These are phyloP conservation scores for Dendrocalamus latiflorus DNA, from an alignment of 202 grass and related monocot species.

Conservation along the genomic window DNA sequence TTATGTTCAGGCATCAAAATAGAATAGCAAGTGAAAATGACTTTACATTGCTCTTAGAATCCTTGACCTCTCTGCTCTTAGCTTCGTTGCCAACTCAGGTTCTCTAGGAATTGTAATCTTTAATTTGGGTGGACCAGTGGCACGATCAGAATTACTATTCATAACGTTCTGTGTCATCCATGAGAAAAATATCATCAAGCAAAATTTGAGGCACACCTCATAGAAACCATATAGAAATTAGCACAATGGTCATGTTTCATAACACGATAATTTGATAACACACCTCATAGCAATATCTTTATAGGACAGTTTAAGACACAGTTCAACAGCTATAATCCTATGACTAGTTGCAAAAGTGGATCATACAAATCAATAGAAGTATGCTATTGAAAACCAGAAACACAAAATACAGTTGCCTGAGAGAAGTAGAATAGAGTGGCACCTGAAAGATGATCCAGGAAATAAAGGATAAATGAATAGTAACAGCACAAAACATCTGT, in stretches of 20 bases:
- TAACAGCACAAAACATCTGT: not conserved
- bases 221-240: not conserved
- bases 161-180: constrained; percentile 30
- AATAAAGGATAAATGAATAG: not conserved
- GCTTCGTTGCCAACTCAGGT: too few species aligned
- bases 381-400: not conserved
- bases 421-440: not conserved
- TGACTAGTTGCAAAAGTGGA: not conserved
- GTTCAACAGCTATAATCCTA: not conserved
- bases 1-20: constrained; percentile 14
- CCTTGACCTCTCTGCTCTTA: too few species aligned
- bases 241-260: not conserved
- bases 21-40: constrained; percentile 25
- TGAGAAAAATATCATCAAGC: not conserved
- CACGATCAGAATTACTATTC: constrained; percentile 24
- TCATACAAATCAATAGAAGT: not conserved
- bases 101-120: too few species aligned
- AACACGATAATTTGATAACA: too few species aligned
- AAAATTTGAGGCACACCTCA: not conserved
- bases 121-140: constrained; percentile 31
- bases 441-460: not conserved
- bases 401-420: constrained; percentile 2
- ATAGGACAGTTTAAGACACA: not conserved
- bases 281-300: not conserved
- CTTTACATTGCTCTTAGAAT: constrained; percentile 68